Base-by-base conservation (phyloP, 768 basidiomycete genomes). In the Termitomyces heimii region DNA sequence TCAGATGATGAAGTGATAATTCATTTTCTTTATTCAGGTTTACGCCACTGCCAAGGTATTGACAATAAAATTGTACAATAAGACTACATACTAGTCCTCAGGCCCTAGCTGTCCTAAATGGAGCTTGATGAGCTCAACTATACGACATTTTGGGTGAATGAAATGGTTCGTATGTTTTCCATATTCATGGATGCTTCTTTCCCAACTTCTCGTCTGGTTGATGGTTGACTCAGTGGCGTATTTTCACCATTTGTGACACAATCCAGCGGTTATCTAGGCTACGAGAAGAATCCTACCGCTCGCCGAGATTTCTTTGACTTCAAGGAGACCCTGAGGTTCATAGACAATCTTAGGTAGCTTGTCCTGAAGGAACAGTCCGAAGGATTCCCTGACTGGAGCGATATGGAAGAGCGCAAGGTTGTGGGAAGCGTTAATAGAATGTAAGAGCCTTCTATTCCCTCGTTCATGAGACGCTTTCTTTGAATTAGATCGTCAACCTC, bases 151-250 rank as follows among this genome's bases (percentile, higher is more conserved):
- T 3, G 5, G 28, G 22, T n/a, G 49, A 24, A 24, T 4, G 18
- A 26, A 26, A 37, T 14, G 39, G 18, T 29, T 24, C 32, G 14
- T 54, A 34, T n/a, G 34, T 6, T 4, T 39, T 28, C 18, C 26
- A 24, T 20, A 24, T 28, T 28, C 24, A 45, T 42, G 28, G 39
- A 54, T 54, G 6, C 9, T n/a, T 50, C 31, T 51, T 43, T n/a
- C 7, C 24, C 22, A 54, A 61, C 56, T 2, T 22, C 56, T 47
- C 43, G n/a, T n/a, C n/a, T n/a, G n/a, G 14, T 32, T 31, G 8
- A 28, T 37, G 53, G 55, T 61, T 61, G 44, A 48, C 31, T 32
- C 14, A 20, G 59, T 53, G 49, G 49, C 49, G 55, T 48, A 45
- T 46, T 39, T 22, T 35, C 10, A 16, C 28, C 26, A 29, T 29